A percentile compares a stretch with the other conserved stretches of the same genome.
Conservation (phyloP, 2,329 filamentous ascomycete genomes). For the Xylaria sp. region DNA sequence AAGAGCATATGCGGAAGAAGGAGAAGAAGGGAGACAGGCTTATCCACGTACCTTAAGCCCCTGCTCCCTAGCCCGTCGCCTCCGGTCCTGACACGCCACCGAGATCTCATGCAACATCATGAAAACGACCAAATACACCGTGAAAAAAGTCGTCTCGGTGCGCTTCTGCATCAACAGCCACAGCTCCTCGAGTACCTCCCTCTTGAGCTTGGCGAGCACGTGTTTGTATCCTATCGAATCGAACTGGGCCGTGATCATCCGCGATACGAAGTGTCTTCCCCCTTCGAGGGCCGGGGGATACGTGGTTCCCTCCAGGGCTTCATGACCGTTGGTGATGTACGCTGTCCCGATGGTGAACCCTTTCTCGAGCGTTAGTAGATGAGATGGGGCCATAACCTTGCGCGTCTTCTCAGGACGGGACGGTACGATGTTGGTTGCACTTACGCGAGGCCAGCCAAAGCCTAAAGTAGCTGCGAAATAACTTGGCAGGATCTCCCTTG, state of each 20-base stretch:
- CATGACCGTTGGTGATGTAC: constrained; percentile 46
- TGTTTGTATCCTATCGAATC: constrained; percentile 37
- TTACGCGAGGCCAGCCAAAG: constrained; percentile 56
- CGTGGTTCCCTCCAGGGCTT: constrained; percentile 42
- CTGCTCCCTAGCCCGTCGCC: constrained; percentile 50
- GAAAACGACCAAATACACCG: constrained; percentile 41
- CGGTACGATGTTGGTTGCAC: constrained; percentile 37
- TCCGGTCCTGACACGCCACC: constrained; percentile 31
- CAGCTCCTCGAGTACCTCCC: constrained; percentile 36
- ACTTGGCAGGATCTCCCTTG: constrained; percentile 39
- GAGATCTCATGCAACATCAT: constrained; percentile 47
- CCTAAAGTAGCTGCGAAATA: constrained; percentile 50
- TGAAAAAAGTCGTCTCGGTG: constrained; percentile 38
- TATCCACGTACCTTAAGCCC: constrained; percentile 37
- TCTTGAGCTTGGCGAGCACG: constrained; percentile 32
- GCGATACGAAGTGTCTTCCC: constrained; percentile 46
- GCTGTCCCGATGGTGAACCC: constrained; percentile 54
- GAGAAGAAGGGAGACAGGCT: too few relatives aligned
- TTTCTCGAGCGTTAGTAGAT: constrained; percentile 30
- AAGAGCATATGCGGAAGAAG: too few relatives aligned
- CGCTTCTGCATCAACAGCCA: constrained; percentile 39
- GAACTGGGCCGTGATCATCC: constrained; percentile 44
- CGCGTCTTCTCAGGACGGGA: neutral
- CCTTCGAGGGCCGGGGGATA: constrained; percentile 13
- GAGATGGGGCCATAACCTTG: too few relatives aligned